phyloP scores from a whole-genome alignment of 2,329 filamentous ascomycete genomes.

The Talaromyces funiculosus region DNA sequence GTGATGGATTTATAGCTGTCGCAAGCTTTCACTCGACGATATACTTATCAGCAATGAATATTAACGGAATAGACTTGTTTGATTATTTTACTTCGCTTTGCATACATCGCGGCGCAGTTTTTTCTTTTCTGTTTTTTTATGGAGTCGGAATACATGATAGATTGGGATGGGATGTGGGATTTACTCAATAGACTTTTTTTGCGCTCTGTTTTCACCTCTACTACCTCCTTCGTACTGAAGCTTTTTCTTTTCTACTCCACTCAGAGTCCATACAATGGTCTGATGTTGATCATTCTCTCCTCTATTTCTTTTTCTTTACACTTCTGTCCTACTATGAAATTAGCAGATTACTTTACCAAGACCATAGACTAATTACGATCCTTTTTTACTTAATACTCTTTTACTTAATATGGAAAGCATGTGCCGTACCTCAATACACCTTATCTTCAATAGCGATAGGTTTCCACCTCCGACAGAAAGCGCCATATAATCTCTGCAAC shows the following conservation, averaged over 20 bases:
- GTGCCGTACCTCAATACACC: no score
- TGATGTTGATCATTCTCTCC: conserved; percentile 2
- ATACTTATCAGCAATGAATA: background rate
- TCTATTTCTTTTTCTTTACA: background rate
- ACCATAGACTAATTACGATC: background rate
- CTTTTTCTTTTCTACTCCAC: background rate
- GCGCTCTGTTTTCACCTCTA: background rate
- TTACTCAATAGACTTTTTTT: background rate
- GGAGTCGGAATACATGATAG: conserved; percentile 7
- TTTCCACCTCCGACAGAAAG: background rate
- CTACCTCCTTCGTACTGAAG: background rate
- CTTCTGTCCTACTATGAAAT: background rate
- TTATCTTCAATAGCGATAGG: background rate
- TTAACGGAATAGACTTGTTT: conserved; percentile 12
- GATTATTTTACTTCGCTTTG: conserved; percentile 1
- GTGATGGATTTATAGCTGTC: conserved; percentile 53
- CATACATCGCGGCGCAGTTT: conserved; percentile 2
- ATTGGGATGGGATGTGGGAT: background rate
- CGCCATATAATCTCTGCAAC: background rate
- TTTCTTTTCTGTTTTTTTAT: background rate
- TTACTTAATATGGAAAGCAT: background rate
- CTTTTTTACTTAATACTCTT: background rate
- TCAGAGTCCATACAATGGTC: background rate
- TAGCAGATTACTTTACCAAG: background rate
- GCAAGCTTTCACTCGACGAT: background rate